phyloP scores from a whole-genome alignment of 371 early-diverging fungal species.

The Encephalitozoon cuniculi region DNA sequence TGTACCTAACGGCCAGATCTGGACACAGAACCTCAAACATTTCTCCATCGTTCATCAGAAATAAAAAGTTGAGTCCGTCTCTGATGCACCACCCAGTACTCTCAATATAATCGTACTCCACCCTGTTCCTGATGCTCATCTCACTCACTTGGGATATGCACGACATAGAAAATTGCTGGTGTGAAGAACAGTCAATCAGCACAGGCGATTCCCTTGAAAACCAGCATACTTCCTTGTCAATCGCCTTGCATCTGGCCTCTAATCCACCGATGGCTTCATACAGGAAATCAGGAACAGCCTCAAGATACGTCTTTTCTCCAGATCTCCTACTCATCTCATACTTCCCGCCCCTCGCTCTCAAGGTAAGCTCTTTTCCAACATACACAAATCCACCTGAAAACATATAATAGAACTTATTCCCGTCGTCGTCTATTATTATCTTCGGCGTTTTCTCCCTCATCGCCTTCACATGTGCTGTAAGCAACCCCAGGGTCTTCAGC shows the following conservation, averaged over 20 bases:
- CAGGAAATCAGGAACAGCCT: not conserved
- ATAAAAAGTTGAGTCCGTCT: not conserved
- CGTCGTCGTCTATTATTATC: not conserved
- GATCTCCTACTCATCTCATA: not conserved
- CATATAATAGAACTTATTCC: not conserved
- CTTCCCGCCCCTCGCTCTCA: not conserved
- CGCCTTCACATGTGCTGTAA: slow-evolving; percentile 1
- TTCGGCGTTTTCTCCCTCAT: not conserved
- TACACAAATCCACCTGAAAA: slow-evolving; percentile 7
- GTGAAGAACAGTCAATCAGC: not conserved
- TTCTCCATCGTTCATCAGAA: slow-evolving; percentile 10
- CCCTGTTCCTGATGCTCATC: not conserved
- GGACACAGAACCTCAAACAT: not conserved
- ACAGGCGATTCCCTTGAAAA: not conserved
- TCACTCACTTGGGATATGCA: not conserved
- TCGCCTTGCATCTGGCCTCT: not conserved
- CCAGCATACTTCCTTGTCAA: not conserved
- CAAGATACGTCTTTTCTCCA: not conserved
- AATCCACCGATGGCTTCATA: not conserved
- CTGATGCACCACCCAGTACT: slow-evolving; percentile 19
- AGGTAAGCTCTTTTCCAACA: not conserved
- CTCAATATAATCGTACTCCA: not conserved
- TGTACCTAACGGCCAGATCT: not conserved
- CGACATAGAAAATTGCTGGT: not conserved
- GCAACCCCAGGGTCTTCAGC: not conserved